Evolutionary conservation across 305 asterid genomes (phyloP).

Genomic region (Plantago coronopus): DNA sequence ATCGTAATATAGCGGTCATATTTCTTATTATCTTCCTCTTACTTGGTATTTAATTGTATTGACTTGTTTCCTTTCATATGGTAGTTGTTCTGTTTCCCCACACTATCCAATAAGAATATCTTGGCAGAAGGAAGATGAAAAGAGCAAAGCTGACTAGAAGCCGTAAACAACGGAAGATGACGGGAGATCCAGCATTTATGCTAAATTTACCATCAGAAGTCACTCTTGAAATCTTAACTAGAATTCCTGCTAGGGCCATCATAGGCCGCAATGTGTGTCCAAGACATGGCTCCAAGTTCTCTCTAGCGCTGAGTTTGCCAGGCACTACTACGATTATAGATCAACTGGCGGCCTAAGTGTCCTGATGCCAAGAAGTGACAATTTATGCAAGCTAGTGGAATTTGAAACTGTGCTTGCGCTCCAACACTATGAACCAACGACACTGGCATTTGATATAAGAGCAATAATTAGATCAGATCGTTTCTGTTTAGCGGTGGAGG

Average conservation of each 20-base stretch:
- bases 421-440: constrained; percentile 17
- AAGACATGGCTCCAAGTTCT: constrained; percentile 30
- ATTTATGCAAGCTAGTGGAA: constrained; percentile 19
- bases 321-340: constrained; percentile 25
- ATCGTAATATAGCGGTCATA: too few relatives aligned
- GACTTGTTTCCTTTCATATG: too few relatives aligned
- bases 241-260: constrained; percentile 30
- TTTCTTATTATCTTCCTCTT: too few relatives aligned
- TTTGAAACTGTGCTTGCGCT: constrained; percentile 23
- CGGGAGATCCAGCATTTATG: constrained; percentile 15
- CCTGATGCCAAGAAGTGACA: not conserved
- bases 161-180: constrained; percentile 4
- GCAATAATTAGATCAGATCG: not conserved
- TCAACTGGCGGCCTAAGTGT: constrained; percentile 26
- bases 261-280: constrained; percentile 33
- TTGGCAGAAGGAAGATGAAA: too few relatives aligned
- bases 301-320: constrained; percentile 27
- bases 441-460: constrained; percentile 9
- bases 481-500: constrained; percentile 8
- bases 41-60: too few relatives aligned
- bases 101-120: too few relatives aligned
- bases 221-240: constrained; percentile 31
- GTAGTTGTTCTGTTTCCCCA: too few relatives aligned
- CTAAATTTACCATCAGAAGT: constrained; percentile 35
- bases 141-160: too few relatives aligned